Percentiles rank a stretch among this genome's conserved stretches.
Conservation (phyloP, 257 asterid species). For the Schizonepeta tenuifolia region DNA sequence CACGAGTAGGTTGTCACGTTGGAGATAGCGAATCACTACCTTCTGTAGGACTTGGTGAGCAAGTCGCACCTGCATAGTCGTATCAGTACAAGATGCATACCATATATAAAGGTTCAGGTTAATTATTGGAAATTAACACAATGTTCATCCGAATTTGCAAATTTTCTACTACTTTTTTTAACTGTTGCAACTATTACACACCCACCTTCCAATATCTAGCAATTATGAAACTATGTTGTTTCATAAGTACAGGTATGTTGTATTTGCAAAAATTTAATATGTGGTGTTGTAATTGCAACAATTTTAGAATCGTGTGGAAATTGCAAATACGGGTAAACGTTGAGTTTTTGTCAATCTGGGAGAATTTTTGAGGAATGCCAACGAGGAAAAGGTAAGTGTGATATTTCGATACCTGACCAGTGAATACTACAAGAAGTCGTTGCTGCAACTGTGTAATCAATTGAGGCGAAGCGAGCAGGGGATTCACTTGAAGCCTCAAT, state of each 20-base stretch:
- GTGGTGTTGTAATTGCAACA: not conserved
- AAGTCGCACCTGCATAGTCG: conserved; percentile 73
- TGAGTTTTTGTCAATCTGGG: not conserved
- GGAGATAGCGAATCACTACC: conserved; percentile 90
- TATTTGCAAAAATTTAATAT: not conserved
- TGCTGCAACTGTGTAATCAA: conserved; percentile 68
- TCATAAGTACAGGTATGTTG: not conserved
- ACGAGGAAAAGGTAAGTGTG: not conserved
- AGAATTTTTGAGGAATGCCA: not conserved
- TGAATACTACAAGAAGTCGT: conserved; percentile 87
- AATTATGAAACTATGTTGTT: too few species aligned
- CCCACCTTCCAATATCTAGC: too few species aligned
- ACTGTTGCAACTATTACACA: not conserved
- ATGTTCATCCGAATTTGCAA: not conserved
- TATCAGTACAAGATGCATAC: conserved; percentile 13
- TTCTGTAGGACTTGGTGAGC: conserved; percentile 96
- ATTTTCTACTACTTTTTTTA: too few species aligned
- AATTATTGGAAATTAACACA: not conserved
- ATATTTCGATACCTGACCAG: conserved; percentile 71
- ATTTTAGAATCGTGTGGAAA: not conserved
- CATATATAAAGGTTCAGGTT: not conserved
- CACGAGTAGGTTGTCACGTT: conserved; percentile 80
- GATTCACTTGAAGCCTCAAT: conserved; percentile 77
- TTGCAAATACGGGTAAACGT: not conserved
- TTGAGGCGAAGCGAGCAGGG: conserved; percentile 76